Conservation (phyloP, 441 rosid genomes). For the Hypseocharis bilobata region DNA sequence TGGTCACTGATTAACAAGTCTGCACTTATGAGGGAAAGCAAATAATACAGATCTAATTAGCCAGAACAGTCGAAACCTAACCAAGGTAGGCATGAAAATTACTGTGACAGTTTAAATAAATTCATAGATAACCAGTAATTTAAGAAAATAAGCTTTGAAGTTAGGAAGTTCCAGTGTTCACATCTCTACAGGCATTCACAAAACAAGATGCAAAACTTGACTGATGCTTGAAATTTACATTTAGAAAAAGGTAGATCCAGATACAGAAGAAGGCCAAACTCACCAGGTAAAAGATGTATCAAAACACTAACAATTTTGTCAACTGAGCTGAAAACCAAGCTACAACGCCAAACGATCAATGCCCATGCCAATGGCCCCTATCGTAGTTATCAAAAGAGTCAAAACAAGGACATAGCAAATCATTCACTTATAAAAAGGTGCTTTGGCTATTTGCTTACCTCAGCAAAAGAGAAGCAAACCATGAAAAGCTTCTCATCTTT, state of each 20-base stretch:
- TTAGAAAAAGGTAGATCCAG: not conserved
- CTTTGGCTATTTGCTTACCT: conserved; percentile 39
- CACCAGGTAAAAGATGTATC: conserved; percentile 92
- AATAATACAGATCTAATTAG: not conserved
- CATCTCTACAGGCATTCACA: not conserved
- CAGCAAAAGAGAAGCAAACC: conserved; percentile 97
- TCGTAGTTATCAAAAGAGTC: conserved; percentile 18
- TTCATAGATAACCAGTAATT: not conserved
- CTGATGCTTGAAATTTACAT: not conserved
- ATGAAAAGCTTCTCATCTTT: conserved; percentile 79
- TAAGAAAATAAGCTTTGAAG: not conserved
- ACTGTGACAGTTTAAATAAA: not conserved
- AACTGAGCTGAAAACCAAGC: conserved; percentile 81
- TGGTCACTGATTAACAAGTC: not conserved
- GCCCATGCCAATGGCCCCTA: conserved; percentile 99
- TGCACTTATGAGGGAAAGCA: not conserved
- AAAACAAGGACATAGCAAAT: conserved; percentile 3
- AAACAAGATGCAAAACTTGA: not conserved
- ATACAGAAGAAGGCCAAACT: conserved; percentile 20
- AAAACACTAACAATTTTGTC: conserved; percentile 93
- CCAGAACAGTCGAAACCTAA: not conserved
- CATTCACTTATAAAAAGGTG: conserved; percentile 10
- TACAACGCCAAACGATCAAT: conserved; percentile 87
- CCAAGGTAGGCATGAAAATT: not conserved
- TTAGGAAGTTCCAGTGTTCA: not conserved